Percentiles rank a stretch among this genome's conserved stretches.
Evolutionary conservation across 2,329 filamentous ascomycete genomes (phyloP).

Genomic region (Trichoderma harzianum): DNA sequence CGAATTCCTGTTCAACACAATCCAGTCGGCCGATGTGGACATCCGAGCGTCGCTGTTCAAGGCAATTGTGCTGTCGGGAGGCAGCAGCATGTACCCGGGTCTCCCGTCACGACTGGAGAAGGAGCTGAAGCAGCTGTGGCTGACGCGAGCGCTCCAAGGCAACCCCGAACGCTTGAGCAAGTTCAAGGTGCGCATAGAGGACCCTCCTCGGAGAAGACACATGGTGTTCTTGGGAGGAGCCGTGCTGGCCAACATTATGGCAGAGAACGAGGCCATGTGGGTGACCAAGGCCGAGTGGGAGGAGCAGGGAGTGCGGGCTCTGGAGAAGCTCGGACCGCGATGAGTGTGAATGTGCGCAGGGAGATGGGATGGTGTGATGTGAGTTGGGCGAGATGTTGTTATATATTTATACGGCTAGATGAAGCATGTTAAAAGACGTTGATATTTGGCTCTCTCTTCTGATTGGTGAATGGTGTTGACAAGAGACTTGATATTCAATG

Average conservation of each 20-base stretch:
- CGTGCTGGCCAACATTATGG: slow-evolving; percentile 97
- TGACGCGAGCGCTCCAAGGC: slow-evolving; percentile 83
- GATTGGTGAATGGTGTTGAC: neutral
- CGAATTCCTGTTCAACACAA: slow-evolving; percentile 98
- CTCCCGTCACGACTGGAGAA: slow-evolving; percentile 93
- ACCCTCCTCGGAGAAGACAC: slow-evolving; percentile 90
- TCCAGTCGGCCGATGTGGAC: slow-evolving; percentile 92
- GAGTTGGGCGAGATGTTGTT: neutral
- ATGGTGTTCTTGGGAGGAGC: slow-evolving; percentile 99
- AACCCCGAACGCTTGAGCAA: slow-evolving; percentile 94
- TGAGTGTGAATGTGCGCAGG: slow-evolving; percentile 37
- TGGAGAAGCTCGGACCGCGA: slow-evolving; percentile 92
- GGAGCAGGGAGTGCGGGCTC: slow-evolving; percentile 77
- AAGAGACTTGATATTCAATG: neutral
- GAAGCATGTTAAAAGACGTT: slow-evolving; percentile 14
- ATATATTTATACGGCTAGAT: slow-evolving; percentile 8
- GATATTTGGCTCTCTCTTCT: neutral
- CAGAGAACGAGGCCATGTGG: slow-evolving; percentile 99
- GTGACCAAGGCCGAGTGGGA: slow-evolving; percentile 96
- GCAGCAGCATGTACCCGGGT: slow-evolving; percentile 98
- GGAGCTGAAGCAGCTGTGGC: slow-evolving; percentile 97
- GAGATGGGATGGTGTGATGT: neutral
- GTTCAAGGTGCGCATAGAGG: slow-evolving; percentile 99
- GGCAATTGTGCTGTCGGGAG: slow-evolving; percentile 92
- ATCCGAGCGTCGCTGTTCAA: slow-evolving; percentile 93